A percentile compares a stretch with the other conserved stretches of the same genome.
Evolutionary conservation across 345 rosid species (phyloP).

Genomic region (Brassica cretica): DNA sequence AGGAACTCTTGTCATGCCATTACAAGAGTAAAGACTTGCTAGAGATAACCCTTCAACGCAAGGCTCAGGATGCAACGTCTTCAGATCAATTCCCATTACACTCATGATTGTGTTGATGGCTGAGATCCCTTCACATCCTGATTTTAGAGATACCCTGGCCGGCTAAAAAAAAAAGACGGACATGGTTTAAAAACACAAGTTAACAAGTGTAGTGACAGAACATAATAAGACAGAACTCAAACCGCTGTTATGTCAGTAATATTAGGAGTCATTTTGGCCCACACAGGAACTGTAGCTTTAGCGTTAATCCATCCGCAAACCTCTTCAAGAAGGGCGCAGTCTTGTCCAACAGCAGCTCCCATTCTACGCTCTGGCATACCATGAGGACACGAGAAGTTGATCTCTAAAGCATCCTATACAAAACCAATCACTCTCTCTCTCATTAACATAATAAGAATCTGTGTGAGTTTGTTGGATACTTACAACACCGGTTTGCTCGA

Average conservation of each 20-base stretch:
- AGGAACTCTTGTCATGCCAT: background rate
- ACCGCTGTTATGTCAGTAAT: slow-evolving; percentile 94
- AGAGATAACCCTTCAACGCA: slow-evolving; percentile 88
- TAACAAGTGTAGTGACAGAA: background rate
- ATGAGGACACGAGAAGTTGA: slow-evolving; percentile 97
- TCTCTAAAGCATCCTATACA: slow-evolving; percentile 85
- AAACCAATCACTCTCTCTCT: background rate
- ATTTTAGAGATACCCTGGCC: slow-evolving; percentile 50
- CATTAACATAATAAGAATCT: background rate
- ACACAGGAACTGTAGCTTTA: slow-evolving; percentile 92
- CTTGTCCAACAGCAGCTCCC: slow-evolving; percentile 84
- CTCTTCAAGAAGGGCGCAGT: background rate
- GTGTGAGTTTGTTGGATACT: slow-evolving; percentile 33
- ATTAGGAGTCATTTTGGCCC: slow-evolving; percentile 99
- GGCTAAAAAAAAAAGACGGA: slow-evolving; percentile 50
- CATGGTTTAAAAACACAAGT: background rate
- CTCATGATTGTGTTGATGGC: slow-evolving; percentile 98
- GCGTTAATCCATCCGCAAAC: slow-evolving; percentile 59
- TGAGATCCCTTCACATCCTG: slow-evolving; percentile 61
- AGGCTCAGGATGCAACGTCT: slow-evolving; percentile 88
- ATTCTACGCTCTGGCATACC: slow-evolving; percentile 99
- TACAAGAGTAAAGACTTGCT: slow-evolving; percentile 26
- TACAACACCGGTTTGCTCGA: slow-evolving; percentile 94
- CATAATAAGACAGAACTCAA: background rate
- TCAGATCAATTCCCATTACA: slow-evolving; percentile 89